Evolutionary conservation across 176 grass and related monocot genomes (phyloP).

Genomic region (Juncus effusus): DNA sequence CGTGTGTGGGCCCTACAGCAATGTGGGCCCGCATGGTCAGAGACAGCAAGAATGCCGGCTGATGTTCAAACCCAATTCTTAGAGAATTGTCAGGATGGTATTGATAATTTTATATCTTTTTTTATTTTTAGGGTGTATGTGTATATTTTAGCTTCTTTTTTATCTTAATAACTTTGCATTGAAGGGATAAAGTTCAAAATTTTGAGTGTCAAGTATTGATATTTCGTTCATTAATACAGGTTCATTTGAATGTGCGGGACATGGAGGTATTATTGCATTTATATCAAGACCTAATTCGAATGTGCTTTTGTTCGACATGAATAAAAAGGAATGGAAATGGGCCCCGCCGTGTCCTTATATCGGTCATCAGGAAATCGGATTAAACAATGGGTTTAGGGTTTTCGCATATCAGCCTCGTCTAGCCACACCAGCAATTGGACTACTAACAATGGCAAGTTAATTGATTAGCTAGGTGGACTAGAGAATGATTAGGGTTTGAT

Average conservation of each 20-base stretch:
- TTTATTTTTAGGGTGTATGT: too few relatives aligned
- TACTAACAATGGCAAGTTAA: conserved; percentile 26
- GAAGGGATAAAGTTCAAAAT: too few relatives aligned
- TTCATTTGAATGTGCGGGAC: conserved; percentile 75
- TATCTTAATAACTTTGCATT: too few relatives aligned
- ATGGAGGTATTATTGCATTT: conserved; percentile 61
- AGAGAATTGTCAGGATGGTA: not conserved
- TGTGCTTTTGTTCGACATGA: conserved; percentile 73
- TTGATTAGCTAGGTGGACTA: not conserved
- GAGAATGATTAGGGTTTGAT: not conserved
- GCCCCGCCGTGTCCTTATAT: conserved; percentile 60
- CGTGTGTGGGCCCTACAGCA: conserved; percentile 68
- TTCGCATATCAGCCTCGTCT: conserved; percentile 76
- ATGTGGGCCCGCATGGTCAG: conserved; percentile 50
- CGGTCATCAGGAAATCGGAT: not conserved
- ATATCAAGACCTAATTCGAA: conserved; percentile 17
- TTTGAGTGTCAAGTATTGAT: too few relatives aligned
- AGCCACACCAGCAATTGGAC: conserved; percentile 84
- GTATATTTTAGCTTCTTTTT: too few relatives aligned
- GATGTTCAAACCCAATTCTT: conserved; percentile 66
- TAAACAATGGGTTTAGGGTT: conserved; percentile 41
- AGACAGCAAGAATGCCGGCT: conserved; percentile 68
- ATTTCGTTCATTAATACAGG: not conserved
- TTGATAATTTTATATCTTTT: not conserved
- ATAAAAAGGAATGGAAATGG: conserved; percentile 70